These are phyloP conservation scores for Vicia faba DNA, from an alignment of 306 rosid species.

Conservation along the genomic window DNA sequence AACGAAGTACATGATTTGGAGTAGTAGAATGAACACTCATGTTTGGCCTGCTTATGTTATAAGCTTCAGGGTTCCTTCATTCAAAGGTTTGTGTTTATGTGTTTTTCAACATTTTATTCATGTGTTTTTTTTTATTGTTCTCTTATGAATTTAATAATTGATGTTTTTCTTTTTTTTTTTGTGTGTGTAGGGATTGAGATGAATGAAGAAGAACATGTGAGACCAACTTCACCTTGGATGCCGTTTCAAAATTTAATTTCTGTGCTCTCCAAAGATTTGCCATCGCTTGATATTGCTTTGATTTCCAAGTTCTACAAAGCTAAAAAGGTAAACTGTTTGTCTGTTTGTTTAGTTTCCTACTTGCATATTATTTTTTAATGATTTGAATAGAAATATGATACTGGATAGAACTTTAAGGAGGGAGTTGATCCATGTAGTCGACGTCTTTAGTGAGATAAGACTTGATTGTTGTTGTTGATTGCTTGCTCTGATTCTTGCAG, in stretches of 20 bases:
- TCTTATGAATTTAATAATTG: not conserved
- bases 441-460: too few relatives aligned
- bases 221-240: slow-evolving; percentile 91
- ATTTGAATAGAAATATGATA: too few relatives aligned
- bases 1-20: slow-evolving; percentile 67
- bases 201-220: slow-evolving; percentile 42
- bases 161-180: not conserved
- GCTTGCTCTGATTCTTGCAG: slow-evolving; percentile 38
- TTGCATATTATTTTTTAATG: not conserved
- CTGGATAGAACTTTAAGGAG: too few relatives aligned
- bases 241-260: slow-evolving; percentile 71
- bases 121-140: slow-evolving; percentile 9
- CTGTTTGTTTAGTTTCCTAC: not conserved
- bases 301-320: slow-evolving; percentile 59
- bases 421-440: too few relatives aligned
- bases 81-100: slow-evolving; percentile 45
- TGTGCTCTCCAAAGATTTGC: slow-evolving; percentile 63
- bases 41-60: slow-evolving; percentile 75
- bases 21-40: slow-evolving; percentile 76
- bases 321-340: slow-evolving; percentile 47
- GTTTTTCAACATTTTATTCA: not conserved
- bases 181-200: slow-evolving; percentile 48
- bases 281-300: slow-evolving; percentile 45
- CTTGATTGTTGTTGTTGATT: not conserved
- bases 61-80: slow-evolving; percentile 59